phyloP scores from a whole-genome alignment of 495 filamentous ascomycete genomes.

The Hypoxylon fragiforme region DNA sequence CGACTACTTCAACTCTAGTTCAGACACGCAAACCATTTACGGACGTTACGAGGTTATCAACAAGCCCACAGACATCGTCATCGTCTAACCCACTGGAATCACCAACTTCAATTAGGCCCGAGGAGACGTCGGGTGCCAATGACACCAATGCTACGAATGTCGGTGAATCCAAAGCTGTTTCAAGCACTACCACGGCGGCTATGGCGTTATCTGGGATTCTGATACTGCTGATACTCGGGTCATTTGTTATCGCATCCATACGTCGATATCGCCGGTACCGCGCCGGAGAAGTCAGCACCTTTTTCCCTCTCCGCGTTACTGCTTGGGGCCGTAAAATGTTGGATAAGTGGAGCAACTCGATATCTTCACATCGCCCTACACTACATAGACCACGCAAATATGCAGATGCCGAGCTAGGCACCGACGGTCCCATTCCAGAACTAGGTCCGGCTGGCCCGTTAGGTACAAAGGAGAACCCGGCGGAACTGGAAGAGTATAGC shows the following conservation, averaged over 20 bases:
- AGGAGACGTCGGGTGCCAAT: neutral
- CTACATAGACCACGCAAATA: neutral
- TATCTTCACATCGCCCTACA: neutral
- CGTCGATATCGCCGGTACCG: conserved; percentile 35
- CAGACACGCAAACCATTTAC: no score
- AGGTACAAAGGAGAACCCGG: conserved; percentile 34
- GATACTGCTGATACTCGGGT: conserved; percentile 31
- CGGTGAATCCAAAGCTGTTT: conserved; percentile 7
- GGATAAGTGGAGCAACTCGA: neutral
- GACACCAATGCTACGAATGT: neutral
- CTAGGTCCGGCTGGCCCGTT: conserved; percentile 12
- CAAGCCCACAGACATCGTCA: no score
- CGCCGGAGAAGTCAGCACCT: conserved; percentile 19
- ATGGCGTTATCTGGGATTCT: conserved; percentile 40
- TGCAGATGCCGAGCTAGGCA: conserved; percentile 28
- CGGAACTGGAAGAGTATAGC: conserved; percentile 23
- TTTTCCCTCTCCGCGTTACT: conserved; percentile 9
- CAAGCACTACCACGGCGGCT: conserved; percentile 35
- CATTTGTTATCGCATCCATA: conserved; percentile 24
- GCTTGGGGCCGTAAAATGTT: neutral
- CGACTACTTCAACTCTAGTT: no score
- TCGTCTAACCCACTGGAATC: neutral
- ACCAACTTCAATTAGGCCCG: neutral
- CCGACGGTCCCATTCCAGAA: conserved; percentile 30
- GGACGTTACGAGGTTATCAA: no score